These are phyloP conservation scores for Ophiosphaerella narmari DNA, from an alignment of 2,329 filamentous ascomycete species.

Conservation along the genomic window DNA sequence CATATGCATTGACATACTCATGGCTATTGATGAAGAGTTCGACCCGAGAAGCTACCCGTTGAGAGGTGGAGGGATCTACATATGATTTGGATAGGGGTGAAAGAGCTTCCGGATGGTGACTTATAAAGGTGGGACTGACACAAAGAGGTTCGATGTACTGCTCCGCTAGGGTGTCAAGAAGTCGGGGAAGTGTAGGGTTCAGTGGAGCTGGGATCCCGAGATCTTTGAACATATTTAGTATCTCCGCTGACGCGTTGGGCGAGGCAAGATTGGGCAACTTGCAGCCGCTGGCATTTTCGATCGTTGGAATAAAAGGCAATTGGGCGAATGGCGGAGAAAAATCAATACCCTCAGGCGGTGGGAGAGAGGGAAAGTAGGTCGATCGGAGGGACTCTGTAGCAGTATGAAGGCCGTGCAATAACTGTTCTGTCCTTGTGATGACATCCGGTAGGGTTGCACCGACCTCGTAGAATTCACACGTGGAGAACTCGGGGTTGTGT, in stretches of 20 bases:
- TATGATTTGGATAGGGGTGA: constrained; percentile 91
- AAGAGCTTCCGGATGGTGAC: constrained; percentile 85
- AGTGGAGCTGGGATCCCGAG: constrained; percentile 56
- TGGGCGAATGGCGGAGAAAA: constrained; percentile 65
- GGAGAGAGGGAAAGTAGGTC: constrained; percentile 34
- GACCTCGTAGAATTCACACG: constrained; percentile 94
- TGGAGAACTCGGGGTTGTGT: constrained; percentile 97
- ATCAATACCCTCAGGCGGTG: constrained; percentile 54
- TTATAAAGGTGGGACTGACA: constrained; percentile 77
- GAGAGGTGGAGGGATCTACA: constrained; percentile 66
- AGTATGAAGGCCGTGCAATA: constrained; percentile 58
- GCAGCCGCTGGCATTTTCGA: constrained; percentile 70
- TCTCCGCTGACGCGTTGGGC: constrained; percentile 60
- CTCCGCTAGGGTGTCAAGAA: constrained; percentile 81
- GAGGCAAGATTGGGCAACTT: constrained; percentile 62
- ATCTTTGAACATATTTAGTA: constrained; percentile 61
- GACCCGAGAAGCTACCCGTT: constrained; percentile 77
- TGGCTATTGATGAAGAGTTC: constrained; percentile 81
- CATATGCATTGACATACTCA: constrained; percentile 95
- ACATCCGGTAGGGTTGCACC: constrained; percentile 78
- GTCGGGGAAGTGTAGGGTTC: constrained; percentile 64
- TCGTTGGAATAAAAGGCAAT: constrained; percentile 79
- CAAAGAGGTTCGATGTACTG: constrained; percentile 80
- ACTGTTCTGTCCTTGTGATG: constrained; percentile 73
- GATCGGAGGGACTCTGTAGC: constrained; percentile 53